Evolutionary conservation across 352 stramenopile genomes (phyloP).

Genomic region (Phytopythium montanum): DNA sequence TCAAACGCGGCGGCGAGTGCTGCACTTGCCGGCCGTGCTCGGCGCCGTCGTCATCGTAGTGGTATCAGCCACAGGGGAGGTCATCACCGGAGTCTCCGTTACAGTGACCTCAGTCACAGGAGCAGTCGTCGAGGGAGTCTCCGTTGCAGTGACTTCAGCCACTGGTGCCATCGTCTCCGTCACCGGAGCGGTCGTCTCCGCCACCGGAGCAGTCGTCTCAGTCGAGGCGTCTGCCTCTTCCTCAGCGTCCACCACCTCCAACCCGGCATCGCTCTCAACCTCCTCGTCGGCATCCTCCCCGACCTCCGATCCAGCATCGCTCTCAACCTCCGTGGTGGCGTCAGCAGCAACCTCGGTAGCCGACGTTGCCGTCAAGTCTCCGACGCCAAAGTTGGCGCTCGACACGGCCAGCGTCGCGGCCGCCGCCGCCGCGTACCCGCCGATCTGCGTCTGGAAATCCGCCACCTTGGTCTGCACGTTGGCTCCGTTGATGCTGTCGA

Average conservation of each 20-base stretch:
- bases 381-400: constrained; percentile 16
- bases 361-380: not conserved
- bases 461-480: constrained; percentile 9
- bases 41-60: not conserved
- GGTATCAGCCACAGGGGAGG: no score
- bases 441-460: constrained; percentile 14
- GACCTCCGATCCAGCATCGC: not conserved
- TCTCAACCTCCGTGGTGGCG: not conserved
- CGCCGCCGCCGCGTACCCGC: constrained; percentile 11
- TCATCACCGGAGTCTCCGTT: no score
- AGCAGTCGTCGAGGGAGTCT: not conserved
- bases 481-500: constrained; percentile 9
- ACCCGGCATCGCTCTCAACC: not conserved
- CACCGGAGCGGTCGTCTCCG: not conserved
- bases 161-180: not conserved
- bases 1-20: not conserved
- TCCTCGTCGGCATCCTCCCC: not conserved
- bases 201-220: not conserved
- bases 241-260: not conserved
- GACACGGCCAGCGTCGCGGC: constrained; percentile 11
- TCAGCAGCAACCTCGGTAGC: not conserved
- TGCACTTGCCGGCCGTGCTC: not conserved
- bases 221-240: not conserved
- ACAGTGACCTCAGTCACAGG: not conserved
- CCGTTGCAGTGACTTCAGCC: not conserved